Evolutionary conservation across 1,284 basidiomycete species (phyloP), one percentile per base, ranked within the genome.

Genomic region (Melampsora americana): DNA sequence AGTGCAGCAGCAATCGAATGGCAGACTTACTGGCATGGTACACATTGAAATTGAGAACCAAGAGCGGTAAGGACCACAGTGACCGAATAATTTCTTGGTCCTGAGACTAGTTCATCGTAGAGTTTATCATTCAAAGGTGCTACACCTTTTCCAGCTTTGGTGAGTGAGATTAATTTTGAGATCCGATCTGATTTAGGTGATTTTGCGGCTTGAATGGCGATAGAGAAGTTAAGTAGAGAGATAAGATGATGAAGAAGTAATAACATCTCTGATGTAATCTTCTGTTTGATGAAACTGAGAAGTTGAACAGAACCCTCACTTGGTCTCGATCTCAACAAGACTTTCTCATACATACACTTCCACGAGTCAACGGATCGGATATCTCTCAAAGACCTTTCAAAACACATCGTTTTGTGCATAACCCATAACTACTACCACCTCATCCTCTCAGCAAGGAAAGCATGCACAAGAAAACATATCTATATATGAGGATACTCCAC

Each of bases 1-100:
- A 59, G 39, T 11, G n/a, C 12, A 50, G 44, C 28, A n/a, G 18
- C 28, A 11, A 44, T 56, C 20, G 32, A 64, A 26, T 23, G 12
- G 39, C 30, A 7, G n/a, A 79, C 80, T 72, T 68, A 84, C 83
- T 83, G 83, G 81, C 85, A 86, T n/a, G 85, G 85, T 60, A 80
- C 78, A 78, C 85, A 86, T 70, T 89, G 90, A 82, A 90, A 89
- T 79, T 89, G 87, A 16, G 87, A 84, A 78, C 89, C 89, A 78
- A 95, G 83, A 0, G 94, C 95, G 1, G 95, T 97, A 81, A 97
- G 87, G 23, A 93, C 88, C 66, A 97, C 85, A 6, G 90, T 86
- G 23, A 89, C 88, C 5, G 91, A 90, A 89, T 93, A 97, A 79
- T 90, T 89, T 79, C 95, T 89, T 2, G 89, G 85, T 3, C 69